These are phyloP conservation scores for Dryadomyces sulphureus DNA, from an alignment of 2,329 filamentous ascomycete species.

Conservation along the genomic window DNA sequence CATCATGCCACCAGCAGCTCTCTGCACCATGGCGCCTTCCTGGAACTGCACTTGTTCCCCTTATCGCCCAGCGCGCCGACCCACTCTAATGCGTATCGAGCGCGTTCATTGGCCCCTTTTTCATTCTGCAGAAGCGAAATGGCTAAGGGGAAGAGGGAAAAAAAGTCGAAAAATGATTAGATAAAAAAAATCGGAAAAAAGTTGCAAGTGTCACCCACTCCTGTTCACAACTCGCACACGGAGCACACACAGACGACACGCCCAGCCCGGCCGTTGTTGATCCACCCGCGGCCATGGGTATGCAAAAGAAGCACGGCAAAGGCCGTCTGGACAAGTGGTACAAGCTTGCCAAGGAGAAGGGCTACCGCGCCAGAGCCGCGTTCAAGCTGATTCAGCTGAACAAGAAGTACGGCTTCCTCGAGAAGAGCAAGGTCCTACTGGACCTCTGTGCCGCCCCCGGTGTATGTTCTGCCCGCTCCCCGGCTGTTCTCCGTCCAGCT, in stretches of 20 bases:
- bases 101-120: conserved; percentile 6
- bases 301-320: conserved; percentile 98
- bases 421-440: conserved; percentile 89
- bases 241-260: too few relatives aligned
- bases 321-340: conserved; percentile 99
- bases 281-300: conserved; percentile 52
- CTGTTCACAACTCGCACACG: neutral
- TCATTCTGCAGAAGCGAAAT: neutral
- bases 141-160: conserved; percentile 1
- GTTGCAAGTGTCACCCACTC: neutral
- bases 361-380: conserved; percentile 85
- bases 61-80: conserved; percentile 1
- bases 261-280: too few relatives aligned
- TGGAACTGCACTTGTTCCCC: neutral
- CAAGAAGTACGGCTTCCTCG: conserved; percentile 97
- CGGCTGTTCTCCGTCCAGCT: neutral
- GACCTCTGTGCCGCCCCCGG: conserved; percentile 97
- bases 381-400: conserved; percentile 98
- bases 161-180: conserved; percentile 2
- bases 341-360: conserved; percentile 95
- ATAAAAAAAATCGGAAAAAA: conserved; percentile 1
- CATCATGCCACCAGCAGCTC: neutral
- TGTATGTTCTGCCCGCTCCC: conserved; percentile 33
- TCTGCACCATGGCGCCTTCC: neutral
- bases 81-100: conserved; percentile 4